Conservation (phyloP, 805 yeast species). For the Zygosaccharomyces lentus region DNA sequence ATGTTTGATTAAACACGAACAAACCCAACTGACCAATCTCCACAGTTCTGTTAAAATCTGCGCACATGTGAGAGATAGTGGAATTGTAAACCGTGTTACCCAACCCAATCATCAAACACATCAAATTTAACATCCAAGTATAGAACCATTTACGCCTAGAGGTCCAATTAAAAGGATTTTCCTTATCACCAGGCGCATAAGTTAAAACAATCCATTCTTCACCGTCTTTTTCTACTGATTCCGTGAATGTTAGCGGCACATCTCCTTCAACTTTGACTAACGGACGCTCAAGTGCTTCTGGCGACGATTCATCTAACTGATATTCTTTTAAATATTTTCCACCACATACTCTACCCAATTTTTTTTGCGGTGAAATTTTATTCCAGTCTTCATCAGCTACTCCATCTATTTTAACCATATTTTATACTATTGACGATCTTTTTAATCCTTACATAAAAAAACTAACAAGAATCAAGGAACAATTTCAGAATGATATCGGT, state of each 20-base stretch:
- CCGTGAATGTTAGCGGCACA: constrained; percentile 2
- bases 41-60: not conserved
- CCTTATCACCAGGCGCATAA: not conserved
- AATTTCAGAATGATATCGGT: too few relatives aligned
- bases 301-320: constrained; percentile 1
- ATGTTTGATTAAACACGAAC: constrained; percentile 1
- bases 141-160: constrained; percentile 3
- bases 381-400: constrained; percentile 2
- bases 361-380: constrained; percentile 1
- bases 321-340: not conserved
- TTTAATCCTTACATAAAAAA: too few relatives aligned
- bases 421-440: not conserved
- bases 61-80: constrained; percentile 1
- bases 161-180: constrained; percentile 2
- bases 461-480: too few relatives aligned
- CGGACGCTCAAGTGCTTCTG: not conserved
- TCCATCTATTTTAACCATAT: constrained; percentile 1
- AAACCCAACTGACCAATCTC: constrained; percentile 4
- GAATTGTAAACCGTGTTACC: constrained; percentile 2
- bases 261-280: not conserved
- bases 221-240: constrained; percentile 1
- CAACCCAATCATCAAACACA: constrained; percentile 1
- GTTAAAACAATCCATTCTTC: constrained; percentile 4
- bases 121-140: not conserved
- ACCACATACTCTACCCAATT: constrained; percentile 3